Base-by-base conservation (phyloP, 1,284 basidiomycete species). In the Ceratobasidium sp. region DNA sequence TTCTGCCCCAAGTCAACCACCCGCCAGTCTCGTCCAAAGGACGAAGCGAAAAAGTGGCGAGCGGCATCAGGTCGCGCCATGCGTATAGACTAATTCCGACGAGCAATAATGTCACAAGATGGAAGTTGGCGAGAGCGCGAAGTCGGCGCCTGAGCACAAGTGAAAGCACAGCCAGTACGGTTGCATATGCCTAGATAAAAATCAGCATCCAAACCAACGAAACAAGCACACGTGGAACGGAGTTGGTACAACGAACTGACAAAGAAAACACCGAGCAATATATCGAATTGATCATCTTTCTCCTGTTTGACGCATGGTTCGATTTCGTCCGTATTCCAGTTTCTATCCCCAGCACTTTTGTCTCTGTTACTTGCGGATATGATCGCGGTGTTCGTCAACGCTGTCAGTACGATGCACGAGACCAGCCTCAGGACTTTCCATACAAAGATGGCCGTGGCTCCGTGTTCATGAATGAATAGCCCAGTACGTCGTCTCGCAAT, bases 41-140 rank as follows among this genome's bases (percentile, higher is more conserved):
- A 3, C 53, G 60, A 6, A 83, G 78, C 45, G 80, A 78, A 75
- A 78, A 88, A 0, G 88, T 91, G n/a, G 84, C 80, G 4, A 89
- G 78, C 9, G 90, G 89, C 79, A 84, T 87, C 23, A 91, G 71
- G 78, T 92, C 89, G 21, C 89, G 85, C 78, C 89, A 89, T 9
- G 81, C 79, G 77, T 86, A 90, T 16, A 86, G 80, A 1, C 69
- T 76, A 76, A 83, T 84, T 0, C 81, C 81, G 62, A 82, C 58
- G 52, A 84, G 80, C 30, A 83, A 77, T 8, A 88, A 76, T 1
- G 80, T n/a, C 57, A 79, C 81, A 34, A 81, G 75, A 61, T 84
- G 83, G 41, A 76, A 77, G 9, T 78, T 74, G 14, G 52, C 72
- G 18, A 50, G 45, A 53, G 39, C 41, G 18, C 62, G 62, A 36